Conservation (phyloP, 202 grass and related monocot genomes). For the Digitaria exilis region DNA sequence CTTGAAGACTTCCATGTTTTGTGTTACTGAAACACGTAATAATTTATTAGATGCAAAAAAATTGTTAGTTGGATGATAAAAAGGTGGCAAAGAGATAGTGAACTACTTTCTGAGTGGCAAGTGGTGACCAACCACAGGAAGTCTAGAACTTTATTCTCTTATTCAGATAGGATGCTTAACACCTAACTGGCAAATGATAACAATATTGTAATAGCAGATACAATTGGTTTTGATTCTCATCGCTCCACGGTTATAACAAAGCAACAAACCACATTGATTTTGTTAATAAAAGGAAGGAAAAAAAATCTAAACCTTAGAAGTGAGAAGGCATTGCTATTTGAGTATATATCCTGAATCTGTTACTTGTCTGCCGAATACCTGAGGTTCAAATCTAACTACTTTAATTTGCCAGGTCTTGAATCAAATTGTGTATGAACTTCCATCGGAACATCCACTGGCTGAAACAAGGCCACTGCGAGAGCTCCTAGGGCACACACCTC, state of each 20-base stretch:
- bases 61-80: neutral
- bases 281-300: neutral
- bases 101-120: neutral
- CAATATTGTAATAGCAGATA: slow-evolving; percentile 1
- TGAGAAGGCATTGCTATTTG: neutral
- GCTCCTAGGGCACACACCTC: slow-evolving; percentile 83
- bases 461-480: slow-evolving; percentile 86
- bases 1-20: slow-evolving; percentile 28
- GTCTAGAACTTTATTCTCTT: neutral
- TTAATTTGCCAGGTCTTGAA: slow-evolving; percentile 71
- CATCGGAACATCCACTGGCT: slow-evolving; percentile 85
- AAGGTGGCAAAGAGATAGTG: neutral
- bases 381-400: slow-evolving; percentile 42
- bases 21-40: slow-evolving; percentile 17
- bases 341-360: neutral
- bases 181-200: neutral
- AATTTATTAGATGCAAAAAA: slow-evolving; percentile 13
- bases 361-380: too few species aligned
- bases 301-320: neutral
- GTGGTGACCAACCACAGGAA: neutral
- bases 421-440: slow-evolving; percentile 97
- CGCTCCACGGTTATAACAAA: neutral
- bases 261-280: neutral
- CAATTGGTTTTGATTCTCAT: neutral
- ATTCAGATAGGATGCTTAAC: neutral